phyloP scores from a whole-genome alignment of 148 eudicot genomes.

The Limonium bicolor region DNA sequence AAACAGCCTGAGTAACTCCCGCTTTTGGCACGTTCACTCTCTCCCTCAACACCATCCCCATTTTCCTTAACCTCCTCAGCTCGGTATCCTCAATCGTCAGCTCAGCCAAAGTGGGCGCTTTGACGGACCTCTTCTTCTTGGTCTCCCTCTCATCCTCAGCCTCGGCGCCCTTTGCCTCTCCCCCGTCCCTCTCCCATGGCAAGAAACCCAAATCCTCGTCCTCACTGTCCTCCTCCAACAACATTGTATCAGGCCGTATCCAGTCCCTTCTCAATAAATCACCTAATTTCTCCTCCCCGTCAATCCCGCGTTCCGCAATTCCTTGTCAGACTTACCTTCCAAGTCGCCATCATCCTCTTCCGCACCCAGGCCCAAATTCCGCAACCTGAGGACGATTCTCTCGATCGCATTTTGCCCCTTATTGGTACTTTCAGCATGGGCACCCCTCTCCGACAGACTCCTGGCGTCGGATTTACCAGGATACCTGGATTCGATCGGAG shows the following conservation, averaged over 20 bases:
- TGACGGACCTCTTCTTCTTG: constrained; percentile 30
- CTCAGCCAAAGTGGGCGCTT: constrained; percentile 71
- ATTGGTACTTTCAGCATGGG: constrained; percentile 2
- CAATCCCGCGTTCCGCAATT: no score
- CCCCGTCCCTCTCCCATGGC: constrained; percentile 78
- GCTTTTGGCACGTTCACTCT: constrained; percentile 83
- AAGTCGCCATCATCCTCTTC: constrained; percentile 25
- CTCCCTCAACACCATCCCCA: constrained; percentile 76
- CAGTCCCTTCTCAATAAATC: constrained; percentile 90
- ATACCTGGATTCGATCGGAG: constrained; percentile 5
- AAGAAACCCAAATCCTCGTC: constrained; percentile 28
- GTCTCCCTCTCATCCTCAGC: constrained; percentile 13
- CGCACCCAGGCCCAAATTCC: constrained; percentile 55
- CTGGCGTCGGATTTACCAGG: constrained; percentile 1
- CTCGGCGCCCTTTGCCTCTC: constrained; percentile 9
- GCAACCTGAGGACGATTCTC: constrained; percentile 61
- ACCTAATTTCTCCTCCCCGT: constrained; percentile 53
- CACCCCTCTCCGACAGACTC: constrained; percentile 1
- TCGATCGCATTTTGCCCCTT: constrained; percentile 47
- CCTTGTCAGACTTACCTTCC: constrained; percentile 6
- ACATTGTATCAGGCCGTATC: constrained; percentile 63
- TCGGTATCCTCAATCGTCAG: constrained; percentile 72
- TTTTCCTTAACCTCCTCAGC: constrained; percentile 80
- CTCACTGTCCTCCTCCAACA: constrained; percentile 32
- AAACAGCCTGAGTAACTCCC: constrained; percentile 61